These are phyloP conservation scores for Daldinia vernicosa DNA, from an alignment of 495 filamentous ascomycete genomes.

Conservation along the genomic window DNA sequence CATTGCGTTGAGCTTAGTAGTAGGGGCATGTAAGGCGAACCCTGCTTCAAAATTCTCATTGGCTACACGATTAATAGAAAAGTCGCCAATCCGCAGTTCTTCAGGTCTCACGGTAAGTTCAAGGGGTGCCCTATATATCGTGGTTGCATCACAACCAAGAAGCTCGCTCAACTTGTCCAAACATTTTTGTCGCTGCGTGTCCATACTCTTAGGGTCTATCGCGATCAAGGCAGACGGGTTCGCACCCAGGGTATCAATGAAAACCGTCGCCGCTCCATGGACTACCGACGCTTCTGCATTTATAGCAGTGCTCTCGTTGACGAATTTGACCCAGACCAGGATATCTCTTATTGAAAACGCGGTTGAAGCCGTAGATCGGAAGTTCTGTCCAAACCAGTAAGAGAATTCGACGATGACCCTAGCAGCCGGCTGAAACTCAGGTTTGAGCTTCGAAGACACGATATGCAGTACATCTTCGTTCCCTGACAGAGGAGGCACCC, in stretches of 20 bases:
- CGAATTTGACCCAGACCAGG: slow-evolving; percentile 91
- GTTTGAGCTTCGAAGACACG: slow-evolving; percentile 73
- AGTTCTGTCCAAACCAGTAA: slow-evolving; percentile 86
- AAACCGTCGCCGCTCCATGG: slow-evolving; percentile 94
- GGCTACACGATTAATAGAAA: slow-evolving; percentile 66
- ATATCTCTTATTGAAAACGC: slow-evolving; percentile 90
- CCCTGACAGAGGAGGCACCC: slow-evolving; percentile 87
- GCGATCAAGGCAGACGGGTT: slow-evolving; percentile 88
- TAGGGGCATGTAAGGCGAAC: slow-evolving; percentile 86
- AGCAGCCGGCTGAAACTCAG: slow-evolving; percentile 59
- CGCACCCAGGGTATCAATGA: slow-evolving; percentile 91
- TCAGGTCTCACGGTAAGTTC: slow-evolving; percentile 55
- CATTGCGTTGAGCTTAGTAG: slow-evolving; percentile 88
- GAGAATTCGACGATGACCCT: slow-evolving; percentile 82
- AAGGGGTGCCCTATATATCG: slow-evolving; percentile 68
- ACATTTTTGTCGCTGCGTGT: slow-evolving; percentile 71
- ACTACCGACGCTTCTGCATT: slow-evolving; percentile 61
- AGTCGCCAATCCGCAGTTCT: slow-evolving; percentile 73
- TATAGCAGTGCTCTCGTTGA: slow-evolving; percentile 67
- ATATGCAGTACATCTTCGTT: slow-evolving; percentile 88
- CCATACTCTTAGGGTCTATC: slow-evolving; percentile 65
- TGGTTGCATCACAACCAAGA: slow-evolving; percentile 66
- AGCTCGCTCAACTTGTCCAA: slow-evolving; percentile 75
- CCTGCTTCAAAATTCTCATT: slow-evolving; percentile 61
- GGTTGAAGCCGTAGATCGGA: slow-evolving; percentile 73